phyloP scores from a whole-genome alignment of 805 yeast species.

The Nakazawaea molendinolei region DNA sequence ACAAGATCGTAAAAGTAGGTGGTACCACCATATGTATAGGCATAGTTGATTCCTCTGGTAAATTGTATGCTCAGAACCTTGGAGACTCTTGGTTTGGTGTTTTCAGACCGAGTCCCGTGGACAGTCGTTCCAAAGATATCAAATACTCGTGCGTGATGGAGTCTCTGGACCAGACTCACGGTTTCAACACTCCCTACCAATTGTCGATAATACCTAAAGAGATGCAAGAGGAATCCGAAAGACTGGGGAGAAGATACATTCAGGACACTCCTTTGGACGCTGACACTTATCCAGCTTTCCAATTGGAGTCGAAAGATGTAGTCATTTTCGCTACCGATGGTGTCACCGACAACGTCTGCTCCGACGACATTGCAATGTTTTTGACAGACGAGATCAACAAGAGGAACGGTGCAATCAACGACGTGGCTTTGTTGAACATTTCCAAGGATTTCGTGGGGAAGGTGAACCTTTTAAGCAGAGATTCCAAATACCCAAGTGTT shows the following conservation, averaged over 20 bases:
- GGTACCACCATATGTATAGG: conserved; percentile 93
- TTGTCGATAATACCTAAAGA: conserved; percentile 74
- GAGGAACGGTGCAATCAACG: conserved; percentile 13
- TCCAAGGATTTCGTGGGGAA: conserved; percentile 54
- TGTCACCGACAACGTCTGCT: conserved; percentile 75
- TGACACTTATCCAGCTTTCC: conserved; percentile 52
- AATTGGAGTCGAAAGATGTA: conserved; percentile 65
- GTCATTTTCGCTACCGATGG: conserved; percentile 92
- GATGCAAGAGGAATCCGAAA: conserved; percentile 44
- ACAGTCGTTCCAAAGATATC: conserved; percentile 10
- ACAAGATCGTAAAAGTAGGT: conserved; percentile 73
- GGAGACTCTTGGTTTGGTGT: conserved; percentile 97
- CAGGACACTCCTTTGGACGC: conserved; percentile 66
- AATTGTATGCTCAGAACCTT: conserved; percentile 62
- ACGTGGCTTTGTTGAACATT: conserved; percentile 19
- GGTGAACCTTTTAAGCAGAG: conserved; percentile 65
- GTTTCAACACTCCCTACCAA: conserved; percentile 89
- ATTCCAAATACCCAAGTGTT: conserved; percentile 72
- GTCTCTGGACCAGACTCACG: conserved; percentile 76
- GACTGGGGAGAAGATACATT: conserved; percentile 55
- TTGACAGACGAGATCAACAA: conserved; percentile 45
- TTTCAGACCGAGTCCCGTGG: conserved; percentile 45
- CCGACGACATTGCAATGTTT: conserved; percentile 64
- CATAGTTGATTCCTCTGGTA: conserved; percentile 47
- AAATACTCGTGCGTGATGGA: conserved; percentile 45